Evolutionary conservation across 768 basidiomycete species (phyloP).

Genomic region (Leccinum variicolor): DNA sequence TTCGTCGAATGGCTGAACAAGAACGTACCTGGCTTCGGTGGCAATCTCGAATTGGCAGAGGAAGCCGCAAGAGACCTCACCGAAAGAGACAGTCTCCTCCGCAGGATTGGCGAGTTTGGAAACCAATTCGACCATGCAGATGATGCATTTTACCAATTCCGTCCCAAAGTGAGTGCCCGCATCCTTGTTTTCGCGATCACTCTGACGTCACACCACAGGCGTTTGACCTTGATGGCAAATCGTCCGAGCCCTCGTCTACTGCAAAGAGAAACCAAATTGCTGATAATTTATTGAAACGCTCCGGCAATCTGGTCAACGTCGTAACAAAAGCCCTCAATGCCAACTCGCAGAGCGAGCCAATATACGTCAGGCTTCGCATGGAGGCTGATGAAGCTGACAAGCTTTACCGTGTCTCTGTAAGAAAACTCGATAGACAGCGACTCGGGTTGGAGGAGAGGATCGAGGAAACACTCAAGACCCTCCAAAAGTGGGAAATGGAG

Average conservation of each 20-base stretch:
- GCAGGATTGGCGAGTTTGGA: conserved; percentile 79
- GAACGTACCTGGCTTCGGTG: conserved; percentile 75
- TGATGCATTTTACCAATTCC: conserved; percentile 44
- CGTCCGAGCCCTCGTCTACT: conserved; percentile 17
- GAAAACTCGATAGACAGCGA: conserved; percentile 81
- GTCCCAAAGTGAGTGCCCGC: conserved; percentile 57
- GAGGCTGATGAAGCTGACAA: conserved; percentile 84
- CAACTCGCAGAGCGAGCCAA: conserved; percentile 52
- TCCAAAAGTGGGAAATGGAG: conserved; percentile 86
- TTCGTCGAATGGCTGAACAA: conserved; percentile 81
- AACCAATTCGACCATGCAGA: conserved; percentile 83
- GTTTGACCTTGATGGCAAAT: conserved; percentile 28
- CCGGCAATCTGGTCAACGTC: conserved; percentile 63
- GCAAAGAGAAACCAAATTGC: conserved; percentile 36
- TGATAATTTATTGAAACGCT: conserved; percentile 64
- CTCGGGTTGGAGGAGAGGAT: conserved; percentile 82
- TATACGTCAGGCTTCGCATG: conserved; percentile 63
- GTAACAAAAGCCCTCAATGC: conserved; percentile 68
- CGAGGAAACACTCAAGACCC: conserved; percentile 73
- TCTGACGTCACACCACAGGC: conserved; percentile 23
- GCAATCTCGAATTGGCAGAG: conserved; percentile 75
- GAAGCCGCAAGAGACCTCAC: conserved; percentile 58
- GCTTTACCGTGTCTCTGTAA: conserved; percentile 74
- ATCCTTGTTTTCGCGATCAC: conserved; percentile 17
- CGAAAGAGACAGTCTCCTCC: conserved; percentile 52